Evolutionary conservation across 2,329 filamentous ascomycete species (phyloP).

Genomic region (Diaporthe sp.): DNA sequence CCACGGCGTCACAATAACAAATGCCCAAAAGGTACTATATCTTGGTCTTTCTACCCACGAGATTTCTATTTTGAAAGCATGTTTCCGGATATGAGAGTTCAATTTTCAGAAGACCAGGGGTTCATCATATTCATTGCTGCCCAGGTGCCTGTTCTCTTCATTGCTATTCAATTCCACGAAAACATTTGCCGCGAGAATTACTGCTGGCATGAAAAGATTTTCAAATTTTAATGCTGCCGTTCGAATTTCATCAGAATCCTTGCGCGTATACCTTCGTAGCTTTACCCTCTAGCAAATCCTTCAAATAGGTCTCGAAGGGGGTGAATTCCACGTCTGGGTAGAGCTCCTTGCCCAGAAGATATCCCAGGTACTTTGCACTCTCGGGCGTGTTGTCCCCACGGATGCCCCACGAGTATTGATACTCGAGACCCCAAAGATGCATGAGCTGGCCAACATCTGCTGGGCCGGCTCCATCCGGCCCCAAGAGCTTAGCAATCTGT

Average conservation of each 20-base stretch:
- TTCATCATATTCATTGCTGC: background rate
- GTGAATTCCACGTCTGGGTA: slow-evolving; percentile 33
- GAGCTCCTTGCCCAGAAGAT: slow-evolving; percentile 31
- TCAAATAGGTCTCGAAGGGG: slow-evolving; percentile 16
- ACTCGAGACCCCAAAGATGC: slow-evolving; percentile 5
- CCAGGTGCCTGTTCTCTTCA: too few relatives aligned
- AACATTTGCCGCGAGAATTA: too few relatives aligned
- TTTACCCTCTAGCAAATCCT: slow-evolving; percentile 15
- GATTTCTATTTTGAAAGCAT: fast-evolving
- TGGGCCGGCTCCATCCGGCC: background rate
- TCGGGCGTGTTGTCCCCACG: slow-evolving; percentile 36
- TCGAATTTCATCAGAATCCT: background rate
- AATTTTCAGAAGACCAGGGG: background rate
- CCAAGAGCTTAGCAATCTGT: background rate
- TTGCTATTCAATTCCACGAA: background rate
- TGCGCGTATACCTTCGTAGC: background rate
- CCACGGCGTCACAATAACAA: too few relatives aligned
- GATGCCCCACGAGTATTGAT: slow-evolving; percentile 34
- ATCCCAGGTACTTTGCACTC: slow-evolving; percentile 34
- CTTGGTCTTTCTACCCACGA: background rate
- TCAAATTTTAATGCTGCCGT: background rate
- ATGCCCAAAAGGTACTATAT: background rate
- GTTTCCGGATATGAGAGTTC: background rate
- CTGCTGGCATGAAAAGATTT: too few relatives aligned
- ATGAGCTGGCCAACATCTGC: background rate